A percentile compares a stretch with the other conserved stretches of the same genome.
phyloP scores from a whole-genome alignment of 805 yeast genomes.

The Wickerhamiella dianesei region DNA sequence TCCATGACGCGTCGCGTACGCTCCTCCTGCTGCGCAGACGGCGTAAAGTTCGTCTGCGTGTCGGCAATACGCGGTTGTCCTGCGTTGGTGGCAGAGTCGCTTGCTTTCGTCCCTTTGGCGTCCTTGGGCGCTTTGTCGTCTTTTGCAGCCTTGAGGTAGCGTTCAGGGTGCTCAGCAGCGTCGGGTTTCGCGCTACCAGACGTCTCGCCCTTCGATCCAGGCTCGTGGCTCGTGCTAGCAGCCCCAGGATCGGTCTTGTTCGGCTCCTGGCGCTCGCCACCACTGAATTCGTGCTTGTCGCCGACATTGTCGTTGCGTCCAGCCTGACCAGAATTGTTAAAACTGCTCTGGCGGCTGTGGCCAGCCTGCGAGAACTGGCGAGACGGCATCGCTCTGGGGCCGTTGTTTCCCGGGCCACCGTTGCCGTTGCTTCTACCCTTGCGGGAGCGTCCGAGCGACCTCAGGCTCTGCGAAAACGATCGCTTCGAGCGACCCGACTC shows the following conservation, averaged over 20 bases:
- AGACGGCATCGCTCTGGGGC: neutral
- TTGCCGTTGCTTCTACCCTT: too few relatives aligned
- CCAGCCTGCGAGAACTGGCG: neutral
- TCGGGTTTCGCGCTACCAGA: neutral
- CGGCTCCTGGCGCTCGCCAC: conserved; percentile 1
- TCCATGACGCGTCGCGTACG: conserved; percentile 12
- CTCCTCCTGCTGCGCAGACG: conserved; percentile 9
- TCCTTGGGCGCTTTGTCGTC: conserved; percentile 2
- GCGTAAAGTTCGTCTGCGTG: conserved; percentile 11
- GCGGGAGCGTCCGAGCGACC: neutral
- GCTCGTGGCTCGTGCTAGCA: neutral
- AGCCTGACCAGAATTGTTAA: neutral
- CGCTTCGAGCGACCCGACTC: neutral
- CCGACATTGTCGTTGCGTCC: neutral
- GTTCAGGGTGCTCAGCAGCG: conserved; percentile 12
- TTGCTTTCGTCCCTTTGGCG: neutral
- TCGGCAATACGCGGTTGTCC: conserved; percentile 10
- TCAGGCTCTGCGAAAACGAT: neutral
- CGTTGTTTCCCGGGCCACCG: neutral
- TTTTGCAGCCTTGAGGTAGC: conserved; percentile 3
- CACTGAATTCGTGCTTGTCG: neutral
- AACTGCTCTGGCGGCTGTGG: neutral
- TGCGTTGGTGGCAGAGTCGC: neutral
- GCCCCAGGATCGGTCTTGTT: conserved; percentile 6
- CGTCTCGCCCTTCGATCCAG: neutral